Percentiles rank a stretch among this genome's conserved stretches.
These are phyloP conservation scores for Trypanosoma avium DNA, from an alignment of 208 protist genomes.

Conservation along the genomic window DNA sequence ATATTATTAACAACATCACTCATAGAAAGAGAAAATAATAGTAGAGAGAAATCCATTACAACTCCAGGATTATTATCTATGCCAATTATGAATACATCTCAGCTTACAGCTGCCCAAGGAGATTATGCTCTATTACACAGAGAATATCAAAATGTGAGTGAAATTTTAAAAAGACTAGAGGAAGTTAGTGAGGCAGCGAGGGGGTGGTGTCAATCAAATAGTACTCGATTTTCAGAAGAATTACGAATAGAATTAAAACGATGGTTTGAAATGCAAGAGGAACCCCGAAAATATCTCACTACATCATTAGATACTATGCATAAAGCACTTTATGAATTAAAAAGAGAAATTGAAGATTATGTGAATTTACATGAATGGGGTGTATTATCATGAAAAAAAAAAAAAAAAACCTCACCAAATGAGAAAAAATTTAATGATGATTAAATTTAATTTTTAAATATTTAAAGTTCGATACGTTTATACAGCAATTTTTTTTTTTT, in stretches of 20 bases:
- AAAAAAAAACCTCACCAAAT: not conserved
- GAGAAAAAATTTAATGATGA: not conserved
- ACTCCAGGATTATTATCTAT: constrained; percentile 5
- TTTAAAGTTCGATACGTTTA: not conserved
- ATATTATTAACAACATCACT: too few relatives aligned
- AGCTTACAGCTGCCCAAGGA: constrained; percentile 16
- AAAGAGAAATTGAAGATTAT: constrained; percentile 64
- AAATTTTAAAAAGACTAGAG: constrained; percentile 17
- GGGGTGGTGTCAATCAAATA: constrained; percentile 22
- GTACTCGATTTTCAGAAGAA: constrained; percentile 14
- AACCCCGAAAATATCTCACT: constrained; percentile 1
- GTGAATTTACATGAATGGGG: constrained; percentile 48
- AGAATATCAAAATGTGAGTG: constrained; percentile 19
- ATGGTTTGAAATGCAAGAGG: constrained; percentile 32
- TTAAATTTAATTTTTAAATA: not conserved
- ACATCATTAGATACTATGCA: constrained; percentile 31
- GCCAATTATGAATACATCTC: constrained; percentile 23
- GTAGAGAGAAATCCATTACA: too few relatives aligned
- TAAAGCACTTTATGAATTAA: constrained; percentile 36
- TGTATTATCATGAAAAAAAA: constrained; percentile 29
- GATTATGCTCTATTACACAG: constrained; percentile 24
- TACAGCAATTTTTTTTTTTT: constrained; percentile 5
- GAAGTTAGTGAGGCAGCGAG: constrained; percentile 26
- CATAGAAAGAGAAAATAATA: too few relatives aligned
- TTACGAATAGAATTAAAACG: constrained; percentile 20